phyloP scores from a whole-genome alignment of 202 grass and related monocot species.

The Alloteropsis angusta region DNA sequence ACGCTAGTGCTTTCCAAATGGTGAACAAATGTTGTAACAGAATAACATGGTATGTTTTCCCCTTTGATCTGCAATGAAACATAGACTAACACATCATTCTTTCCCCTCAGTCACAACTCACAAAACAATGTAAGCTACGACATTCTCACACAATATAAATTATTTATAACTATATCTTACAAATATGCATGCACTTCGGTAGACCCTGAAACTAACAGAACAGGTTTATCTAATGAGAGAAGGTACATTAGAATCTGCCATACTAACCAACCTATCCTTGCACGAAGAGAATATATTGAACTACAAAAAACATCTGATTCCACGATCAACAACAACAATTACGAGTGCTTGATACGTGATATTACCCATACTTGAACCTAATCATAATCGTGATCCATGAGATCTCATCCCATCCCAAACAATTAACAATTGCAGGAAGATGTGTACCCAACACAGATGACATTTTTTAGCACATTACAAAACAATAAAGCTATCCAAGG shows the following conservation, averaged over 20 bases:
- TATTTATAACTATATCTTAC: not conserved
- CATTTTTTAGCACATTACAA: not conserved
- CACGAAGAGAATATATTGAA: not conserved
- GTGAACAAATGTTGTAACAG: not conserved
- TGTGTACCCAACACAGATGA: not conserved
- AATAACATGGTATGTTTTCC: not conserved
- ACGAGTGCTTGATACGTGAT: not conserved
- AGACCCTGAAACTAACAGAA: not conserved
- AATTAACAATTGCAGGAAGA: not conserved
- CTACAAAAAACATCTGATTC: not conserved
- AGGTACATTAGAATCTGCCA: not conserved
- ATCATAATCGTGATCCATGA: not conserved
- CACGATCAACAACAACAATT: not conserved
- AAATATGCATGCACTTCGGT: not conserved
- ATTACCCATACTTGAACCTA: not conserved
- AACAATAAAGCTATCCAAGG: not conserved
- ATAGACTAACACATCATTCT: not conserved
- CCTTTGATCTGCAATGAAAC: not conserved
- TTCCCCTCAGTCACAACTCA: not conserved
- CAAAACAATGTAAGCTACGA: not conserved
- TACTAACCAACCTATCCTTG: not conserved
- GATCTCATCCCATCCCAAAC: not conserved
- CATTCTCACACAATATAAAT: not conserved
- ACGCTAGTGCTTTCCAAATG: not conserved
- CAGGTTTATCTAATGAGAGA: constrained; percentile 1